These are phyloP conservation scores for Chlorella vulgaris DNA, from an alignment of 139 green algal genomes.

Conservation along the genomic window DNA sequence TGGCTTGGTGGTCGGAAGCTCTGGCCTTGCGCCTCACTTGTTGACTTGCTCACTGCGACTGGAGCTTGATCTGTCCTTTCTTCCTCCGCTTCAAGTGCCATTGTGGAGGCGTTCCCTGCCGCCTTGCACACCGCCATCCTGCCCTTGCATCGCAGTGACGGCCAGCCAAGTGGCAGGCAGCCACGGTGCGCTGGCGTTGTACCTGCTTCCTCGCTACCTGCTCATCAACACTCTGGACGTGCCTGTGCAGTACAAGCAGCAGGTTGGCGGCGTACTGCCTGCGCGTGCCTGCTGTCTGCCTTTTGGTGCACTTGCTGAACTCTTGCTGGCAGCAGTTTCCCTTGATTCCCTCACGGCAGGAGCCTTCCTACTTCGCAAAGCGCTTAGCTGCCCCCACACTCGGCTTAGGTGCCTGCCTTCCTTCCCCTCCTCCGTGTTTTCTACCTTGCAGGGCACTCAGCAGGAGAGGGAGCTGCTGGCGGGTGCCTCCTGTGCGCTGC, in stretches of 20 bases:
- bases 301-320: too few relatives aligned
- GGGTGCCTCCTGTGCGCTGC: constrained; percentile 52
- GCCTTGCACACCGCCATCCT: background rate
- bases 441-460: constrained; percentile 20
- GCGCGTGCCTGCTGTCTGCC: too few relatives aligned
- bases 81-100: background rate
- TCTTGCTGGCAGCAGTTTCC: too few relatives aligned
- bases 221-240: constrained; percentile 71
- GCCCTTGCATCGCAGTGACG: constrained; percentile 19
- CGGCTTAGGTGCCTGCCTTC: too few relatives aligned
- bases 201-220: constrained; percentile 79
- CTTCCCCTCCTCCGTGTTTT: background rate
- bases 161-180: constrained; percentile 43
- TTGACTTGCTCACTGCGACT: too few relatives aligned
- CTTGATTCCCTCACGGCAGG: too few relatives aligned
- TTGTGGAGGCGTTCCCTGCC: background rate
- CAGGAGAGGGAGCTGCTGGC: constrained; percentile 52
- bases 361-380: too few relatives aligned
- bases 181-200: constrained; percentile 61
- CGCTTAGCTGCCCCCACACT: too few relatives aligned
- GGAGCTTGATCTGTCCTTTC: too few relatives aligned
- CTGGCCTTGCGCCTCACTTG: too few relatives aligned
- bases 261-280: constrained; percentile 24
- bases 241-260: constrained; percentile 70
- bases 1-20: too few relatives aligned